phyloP scores from a whole-genome alignment of 2,329 filamentous ascomycete genomes.

The Sporothrix brasiliensis region DNA sequence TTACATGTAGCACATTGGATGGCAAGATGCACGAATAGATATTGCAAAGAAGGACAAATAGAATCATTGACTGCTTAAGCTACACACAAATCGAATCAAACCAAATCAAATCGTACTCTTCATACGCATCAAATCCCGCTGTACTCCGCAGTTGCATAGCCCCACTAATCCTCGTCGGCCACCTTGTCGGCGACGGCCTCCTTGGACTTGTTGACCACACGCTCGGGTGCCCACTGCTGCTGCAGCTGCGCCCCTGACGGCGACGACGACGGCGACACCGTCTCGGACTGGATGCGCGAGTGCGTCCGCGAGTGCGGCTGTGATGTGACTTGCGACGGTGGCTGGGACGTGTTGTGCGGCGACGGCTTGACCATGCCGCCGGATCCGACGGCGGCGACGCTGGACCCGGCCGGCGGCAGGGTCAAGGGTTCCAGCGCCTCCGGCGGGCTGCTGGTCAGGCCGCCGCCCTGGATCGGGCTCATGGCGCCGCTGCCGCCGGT shows the following conservation, averaged over 20 bases:
- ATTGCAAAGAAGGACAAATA: not conserved
- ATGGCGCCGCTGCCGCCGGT: slow-evolving; percentile 48
- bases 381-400: not conserved
- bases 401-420: slow-evolving; percentile 33
- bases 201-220: slow-evolving; percentile 54
- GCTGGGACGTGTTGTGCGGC: not conserved
- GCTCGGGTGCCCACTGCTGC: slow-evolving; percentile 48
- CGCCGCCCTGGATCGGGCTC: slow-evolving; percentile 51
- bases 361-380: not conserved
- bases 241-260: not conserved
- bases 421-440: slow-evolving; percentile 42
- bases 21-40: not conserved
- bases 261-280: slow-evolving; percentile 26
- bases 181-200: slow-evolving; percentile 58
- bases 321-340: slow-evolving; percentile 23
- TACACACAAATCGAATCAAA: not conserved
- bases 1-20: not conserved
- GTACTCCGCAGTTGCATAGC: too few relatives aligned
- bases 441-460: slow-evolving; percentile 51
- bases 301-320: slow-evolving; percentile 29
- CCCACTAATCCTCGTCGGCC: slow-evolving; percentile 52
- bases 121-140: not conserved
- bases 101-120: not conserved
- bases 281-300: slow-evolving; percentile 30
- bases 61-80: not conserved